These are phyloP conservation scores for Thermomucor indicae-seudaticae DNA, from an alignment of 371 early-diverging fungal genomes.

Conservation along the genomic window DNA sequence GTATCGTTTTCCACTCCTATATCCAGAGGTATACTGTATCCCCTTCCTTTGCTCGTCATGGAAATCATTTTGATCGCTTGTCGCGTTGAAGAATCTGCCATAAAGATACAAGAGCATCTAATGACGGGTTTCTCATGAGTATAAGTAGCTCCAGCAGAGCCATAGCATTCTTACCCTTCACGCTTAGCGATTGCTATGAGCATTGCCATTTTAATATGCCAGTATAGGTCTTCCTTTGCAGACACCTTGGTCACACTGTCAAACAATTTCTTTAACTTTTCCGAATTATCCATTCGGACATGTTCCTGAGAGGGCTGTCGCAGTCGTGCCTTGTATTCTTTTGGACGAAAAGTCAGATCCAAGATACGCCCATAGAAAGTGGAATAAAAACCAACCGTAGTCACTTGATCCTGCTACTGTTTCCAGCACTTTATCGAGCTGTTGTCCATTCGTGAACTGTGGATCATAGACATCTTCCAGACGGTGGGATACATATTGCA, in stretches of 20 bases:
- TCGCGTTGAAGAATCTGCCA: conserved; percentile 80
- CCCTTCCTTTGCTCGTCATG: conserved; percentile 80
- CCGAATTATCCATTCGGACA: too few species aligned
- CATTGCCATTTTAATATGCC: conserved; percentile 58
- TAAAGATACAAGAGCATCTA: conserved; percentile 63
- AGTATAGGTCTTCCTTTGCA: conserved; percentile 57
- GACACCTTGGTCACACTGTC: conserved; percentile 40
- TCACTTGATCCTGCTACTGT: conserved; percentile 10
- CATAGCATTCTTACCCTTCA: conserved; percentile 26
- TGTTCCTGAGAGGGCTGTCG: too few species aligned
- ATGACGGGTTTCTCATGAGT: neutral
- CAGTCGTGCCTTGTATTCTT: too few species aligned
- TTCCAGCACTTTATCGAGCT: conserved; percentile 18
- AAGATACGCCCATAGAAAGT: neutral
- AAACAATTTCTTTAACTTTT: conserved; percentile 25
- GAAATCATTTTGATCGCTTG: conserved; percentile 79
- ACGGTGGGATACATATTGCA: conserved; percentile 20
- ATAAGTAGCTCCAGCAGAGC: neutral
- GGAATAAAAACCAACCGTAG: conserved; percentile 2
- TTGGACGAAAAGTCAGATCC: neutral
- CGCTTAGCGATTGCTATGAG: conserved; percentile 34
- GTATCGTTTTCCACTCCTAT: conserved; percentile 54
- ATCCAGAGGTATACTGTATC: conserved; percentile 79
- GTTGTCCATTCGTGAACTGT: conserved; percentile 14
- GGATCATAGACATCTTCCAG: conserved; percentile 29